Base-by-base conservation (phyloP, 2,329 filamentous ascomycete species). In the Colletotrichum sp. region DNA sequence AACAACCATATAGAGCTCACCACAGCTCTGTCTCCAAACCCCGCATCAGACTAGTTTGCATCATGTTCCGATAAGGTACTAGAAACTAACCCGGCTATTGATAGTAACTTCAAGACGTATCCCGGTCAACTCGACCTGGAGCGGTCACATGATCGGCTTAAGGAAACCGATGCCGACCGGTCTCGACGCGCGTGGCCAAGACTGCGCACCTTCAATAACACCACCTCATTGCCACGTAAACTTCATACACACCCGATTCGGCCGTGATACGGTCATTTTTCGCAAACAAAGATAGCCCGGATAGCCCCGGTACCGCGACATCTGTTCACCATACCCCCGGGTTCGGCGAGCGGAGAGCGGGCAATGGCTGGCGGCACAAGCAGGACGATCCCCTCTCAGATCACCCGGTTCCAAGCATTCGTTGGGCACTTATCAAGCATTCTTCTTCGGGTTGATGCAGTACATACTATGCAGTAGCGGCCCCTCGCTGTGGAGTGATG, bases 111-210 rank as follows among this genome's bases (percentile, higher is more conserved):
- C 64, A 28, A 30, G 70, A 32, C 34, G 32, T 26, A 30, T 32
- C 32, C 55, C 73, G 64, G 75, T 8, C 58, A 32, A 52, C 58
- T 55, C 24, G 58, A 62, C 28, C 8, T n/a, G 30, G 48, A 61
- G 26, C 70, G 74, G 55, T 79, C 79, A 80, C 66, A 74, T 80
- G 79, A 80, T 78, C 79, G 79, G 79, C 71, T 61, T 74, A 68
- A 62, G 32, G 67, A 58, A 36, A 64, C 76, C 73, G 76, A 67
- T 61, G 66, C 76, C 75, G 75, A 15, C 75, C 67, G 71, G 8
- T 36, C 26, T 64, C 30, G 70, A 48, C 36, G 70, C 70, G 61
- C 65, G 73, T 75, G 69, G 73, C 62, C 73, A 48, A 34, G 24
- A 10, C 66, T 38, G 8, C 21, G 21, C 68, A 67, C 61, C 36